phyloP scores from a whole-genome alignment of 2,329 filamentous ascomycete species.

The Aureobasidium musti region DNA sequence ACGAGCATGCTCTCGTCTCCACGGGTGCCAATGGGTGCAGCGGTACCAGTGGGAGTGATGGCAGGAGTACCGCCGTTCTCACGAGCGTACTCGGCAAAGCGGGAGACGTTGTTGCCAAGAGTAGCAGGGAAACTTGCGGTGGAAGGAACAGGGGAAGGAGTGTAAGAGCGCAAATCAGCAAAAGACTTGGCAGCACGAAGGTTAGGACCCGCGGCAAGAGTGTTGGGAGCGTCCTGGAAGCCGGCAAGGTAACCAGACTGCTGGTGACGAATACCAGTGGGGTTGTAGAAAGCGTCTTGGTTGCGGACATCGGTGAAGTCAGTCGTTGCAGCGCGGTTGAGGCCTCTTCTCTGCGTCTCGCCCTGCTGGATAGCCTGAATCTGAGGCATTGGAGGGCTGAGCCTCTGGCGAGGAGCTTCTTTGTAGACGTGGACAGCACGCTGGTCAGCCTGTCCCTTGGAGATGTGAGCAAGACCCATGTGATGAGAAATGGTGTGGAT shows the following conservation, averaged over 20 bases:
- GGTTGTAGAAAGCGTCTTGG: slow-evolving; percentile 70
- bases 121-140: slow-evolving; percentile 81
- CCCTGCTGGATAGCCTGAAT: slow-evolving; percentile 65
- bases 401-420: slow-evolving; percentile 57
- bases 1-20: slow-evolving; percentile 62
- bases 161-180: slow-evolving; percentile 91
- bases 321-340: slow-evolving; percentile 95
- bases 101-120: slow-evolving; percentile 63
- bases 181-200: slow-evolving; percentile 95
- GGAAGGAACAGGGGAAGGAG: slow-evolving; percentile 86
- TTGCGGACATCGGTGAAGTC: slow-evolving; percentile 86
- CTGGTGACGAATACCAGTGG: slow-evolving; percentile 71
- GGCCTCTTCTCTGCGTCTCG: slow-evolving; percentile 76
- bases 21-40: slow-evolving; percentile 61
- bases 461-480: slow-evolving; percentile 88
- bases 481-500: slow-evolving; percentile 95
- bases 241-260: slow-evolving; percentile 75
- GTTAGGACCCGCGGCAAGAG: slow-evolving; percentile 70
- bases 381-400: slow-evolving; percentile 64
- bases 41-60: slow-evolving; percentile 65
- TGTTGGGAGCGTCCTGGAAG: slow-evolving; percentile 71
- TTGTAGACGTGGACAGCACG: slow-evolving; percentile 90
- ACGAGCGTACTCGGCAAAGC: slow-evolving; percentile 61
- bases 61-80: slow-evolving; percentile 65
- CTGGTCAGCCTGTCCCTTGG: slow-evolving; percentile 82